Evolutionary conservation across 768 basidiomycete genomes (phyloP), one percentile per base, ranked within the genome.

Genomic region (Mycena vulgaris): DNA sequence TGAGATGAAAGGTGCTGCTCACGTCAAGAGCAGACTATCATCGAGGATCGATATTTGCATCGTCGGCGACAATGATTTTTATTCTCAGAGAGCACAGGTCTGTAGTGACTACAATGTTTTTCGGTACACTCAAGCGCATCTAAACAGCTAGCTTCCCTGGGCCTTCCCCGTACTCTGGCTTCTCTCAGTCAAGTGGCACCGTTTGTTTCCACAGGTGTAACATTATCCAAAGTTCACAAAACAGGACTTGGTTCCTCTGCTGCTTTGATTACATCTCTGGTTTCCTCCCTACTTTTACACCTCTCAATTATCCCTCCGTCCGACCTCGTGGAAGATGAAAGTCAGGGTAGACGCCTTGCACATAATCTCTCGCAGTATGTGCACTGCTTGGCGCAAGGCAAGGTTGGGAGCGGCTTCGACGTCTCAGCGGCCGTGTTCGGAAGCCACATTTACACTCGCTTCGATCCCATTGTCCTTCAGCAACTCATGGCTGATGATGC

Each of bases 161-260:
- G 85, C 19, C 87, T 95, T 28, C 89, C 93, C 2, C 81, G 90
- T 31, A 91, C 89, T 0, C 81, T 92, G 35, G 83, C 81, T 0
- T 94, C 93, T 0, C 87, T 98, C 31, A 78, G 84, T 1, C 82
- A 86, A 56, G 89, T 98, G n/a, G 83, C 90, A 4, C 93, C 94
- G 0, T 98, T 99, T 83, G 85, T 83, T 35, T 84, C 87, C 28
- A 91, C 94, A 19, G 88, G 90, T 64, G 92, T 93, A 55, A 82
- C 80, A 0, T 85, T 99, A 40, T 82, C 87, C 0, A 83, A 94
- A 57, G 97, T 97, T n/a, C 96, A 98, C 87, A 99, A 99, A 83
- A 99, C 98, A 0, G 98, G 98, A 11, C 89, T 99, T 55, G 98
- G 98, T 45, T 98, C 97, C 8, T 98, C 96, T 3, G 98, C 98